Base-by-base conservation (phyloP, 768 basidiomycete species). In the Boletus coccyginus region DNA sequence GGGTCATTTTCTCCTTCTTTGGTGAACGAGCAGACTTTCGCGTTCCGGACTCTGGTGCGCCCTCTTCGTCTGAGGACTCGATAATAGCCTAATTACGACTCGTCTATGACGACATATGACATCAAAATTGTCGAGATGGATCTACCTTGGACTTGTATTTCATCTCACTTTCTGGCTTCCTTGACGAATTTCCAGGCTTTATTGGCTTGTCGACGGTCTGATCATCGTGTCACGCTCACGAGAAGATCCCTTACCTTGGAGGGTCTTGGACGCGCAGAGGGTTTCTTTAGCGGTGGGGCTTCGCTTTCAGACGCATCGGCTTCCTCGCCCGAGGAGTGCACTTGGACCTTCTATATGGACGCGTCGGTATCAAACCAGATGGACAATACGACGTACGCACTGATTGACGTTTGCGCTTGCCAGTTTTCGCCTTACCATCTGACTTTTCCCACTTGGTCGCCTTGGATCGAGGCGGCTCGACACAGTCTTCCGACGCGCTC, bases 41-140 rank as follows among this genome's bases (percentile, higher is more conserved):
- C n/a, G 27, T 19, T 17, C 33, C 46, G 10, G 58, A 52, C n/a
- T 60, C 52, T n/a, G 56, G 10, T 36, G 42, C 48, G 17, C 19
- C 62, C 44, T 70, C 69, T 32, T 69, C 70, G 14, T 61, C 70
- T 1, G 70, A 72, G 24, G 69, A 62, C 36, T 71, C 69, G 10
- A 72, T 60, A 13, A 57, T 48, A 42, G 69, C 63, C 70, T 71
- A 31, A 35, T 39, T 6, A 21, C 10, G 32, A 45, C 13, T 27
- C 42, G 6, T 50, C 32, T 29, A 50, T 31, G 21, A 42, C 27
- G 19, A 32, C 8, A 4, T 16, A 53, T 19, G 3, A 53, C n/a
- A 35, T 11, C 17, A 27, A 27, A 4, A n/a, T n/a, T 10, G 10
- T 16, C 19, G 27, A 14, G 29, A 47, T 21, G 33, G 14, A 45